Percentiles rank a stretch among this genome's conserved stretches.
Evolutionary conservation across 2,329 filamentous ascomycete genomes (phyloP).

Genomic region (Trichoderma sp.): DNA sequence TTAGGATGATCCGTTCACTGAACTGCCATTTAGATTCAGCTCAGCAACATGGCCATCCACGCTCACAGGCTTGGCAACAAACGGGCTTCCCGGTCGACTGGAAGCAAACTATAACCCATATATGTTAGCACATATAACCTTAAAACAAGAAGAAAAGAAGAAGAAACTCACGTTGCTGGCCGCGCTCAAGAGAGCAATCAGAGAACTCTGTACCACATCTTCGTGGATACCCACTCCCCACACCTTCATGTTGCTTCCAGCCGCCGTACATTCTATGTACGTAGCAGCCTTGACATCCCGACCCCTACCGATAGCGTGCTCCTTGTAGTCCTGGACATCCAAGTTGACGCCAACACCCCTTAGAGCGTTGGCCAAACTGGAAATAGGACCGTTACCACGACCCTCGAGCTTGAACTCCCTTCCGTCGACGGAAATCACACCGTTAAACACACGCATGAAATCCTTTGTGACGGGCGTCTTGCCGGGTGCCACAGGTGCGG

Average conservation of each 20-base stretch:
- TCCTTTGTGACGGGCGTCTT: constrained; percentile 78
- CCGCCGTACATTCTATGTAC: constrained; percentile 84
- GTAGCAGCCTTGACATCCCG: constrained; percentile 89
- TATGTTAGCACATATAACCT: constrained; percentile 17
- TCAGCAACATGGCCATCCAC: constrained; percentile 19
- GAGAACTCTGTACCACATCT: constrained; percentile 78
- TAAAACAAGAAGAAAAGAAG: not conserved
- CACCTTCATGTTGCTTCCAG: constrained; percentile 69
- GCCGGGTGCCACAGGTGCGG: constrained; percentile 67
- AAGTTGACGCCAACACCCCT: constrained; percentile 79
- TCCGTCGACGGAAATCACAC: constrained; percentile 81
- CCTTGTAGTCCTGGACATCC: constrained; percentile 93
- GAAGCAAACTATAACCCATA: constrained; percentile 65
- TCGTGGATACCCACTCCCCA: constrained; percentile 71
- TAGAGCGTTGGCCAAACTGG: constrained; percentile 81
- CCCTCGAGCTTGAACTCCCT: constrained; percentile 78
- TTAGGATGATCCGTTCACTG: constrained; percentile 13
- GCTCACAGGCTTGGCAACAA: constrained; percentile 58
- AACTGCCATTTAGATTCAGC: constrained; percentile 29
- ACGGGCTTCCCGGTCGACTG: constrained; percentile 69
- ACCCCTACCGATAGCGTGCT: constrained; percentile 85
- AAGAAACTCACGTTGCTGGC: constrained; percentile 75
- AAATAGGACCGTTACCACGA: constrained; percentile 87
- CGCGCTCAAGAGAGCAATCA: constrained; percentile 83
- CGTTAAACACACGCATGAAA: constrained; percentile 79